Evolutionary conservation across 257 asterid species (phyloP), one percentile per base, ranked within the genome.

Genomic region (Scutellaria baicalensis): DNA sequence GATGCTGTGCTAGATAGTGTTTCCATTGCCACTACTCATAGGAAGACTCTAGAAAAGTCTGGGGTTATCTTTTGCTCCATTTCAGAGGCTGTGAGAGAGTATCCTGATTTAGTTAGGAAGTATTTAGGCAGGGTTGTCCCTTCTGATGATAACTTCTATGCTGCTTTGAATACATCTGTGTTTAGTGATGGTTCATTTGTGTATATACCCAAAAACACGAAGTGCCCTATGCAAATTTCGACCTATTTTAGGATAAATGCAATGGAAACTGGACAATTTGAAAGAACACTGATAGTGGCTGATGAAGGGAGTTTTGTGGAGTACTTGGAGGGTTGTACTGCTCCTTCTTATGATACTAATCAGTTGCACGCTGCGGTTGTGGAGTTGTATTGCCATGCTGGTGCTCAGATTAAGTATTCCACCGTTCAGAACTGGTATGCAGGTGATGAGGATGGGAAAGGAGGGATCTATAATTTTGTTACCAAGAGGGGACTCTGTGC

Each of bases 401-500:
- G 89, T 1, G 93, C 97, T 0, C 93, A 87, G 82, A 94, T 94
- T 55, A 91, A 91, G 84, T 89, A 94, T 70, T 91, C 97, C 9
- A 94, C 99, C 0, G 97, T 94, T 47, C 99, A 94, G 81, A 94
- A 94, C 79, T 94, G 99, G 99, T 94, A 91, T 27, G 97, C 97
- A 0, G 99, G 99, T 6, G 97, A 94, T 60, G 96, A 84, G 78
- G 63, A 89, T 3, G 99, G 99, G 20, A 87, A 17, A 52, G 99
- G 99, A 12, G 97, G 97, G 55, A 89, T 94, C 14, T 94, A 36
- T 68, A 94, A 94, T 68, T 94, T 94, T 49, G 97, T 94, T 38
- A 94, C 99, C 0, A 94, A 94, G 79, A 78, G 99, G 70, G 97
- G 99, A 17, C 76, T 91, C 27, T 94, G 99, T 78, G 91, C 90